A percentile compares a stretch with the other conserved stretches of the same genome.
These are phyloP conservation scores for Flaveria robusta DNA, from an alignment of 129 eudicot genomes.

Conservation along the genomic window DNA sequence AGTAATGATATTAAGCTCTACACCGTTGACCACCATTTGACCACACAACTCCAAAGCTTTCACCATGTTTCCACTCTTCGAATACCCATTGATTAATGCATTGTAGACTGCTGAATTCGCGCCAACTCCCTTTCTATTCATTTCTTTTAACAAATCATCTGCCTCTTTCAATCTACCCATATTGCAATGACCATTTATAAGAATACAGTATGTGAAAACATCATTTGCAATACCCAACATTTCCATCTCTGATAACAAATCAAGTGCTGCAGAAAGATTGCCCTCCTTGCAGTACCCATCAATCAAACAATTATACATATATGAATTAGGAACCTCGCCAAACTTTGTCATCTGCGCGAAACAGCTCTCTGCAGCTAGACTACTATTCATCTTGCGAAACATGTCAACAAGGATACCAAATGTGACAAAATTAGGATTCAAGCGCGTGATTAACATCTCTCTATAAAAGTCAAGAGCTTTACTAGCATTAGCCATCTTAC, in stretches of 20 bases:
- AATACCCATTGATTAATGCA: constrained; percentile 61
- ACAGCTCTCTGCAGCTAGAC: constrained; percentile 50
- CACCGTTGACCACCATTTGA: constrained; percentile 64
- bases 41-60: constrained; percentile 73
- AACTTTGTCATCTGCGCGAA: constrained; percentile 60
- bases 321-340: constrained; percentile 64
- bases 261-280: constrained; percentile 51
- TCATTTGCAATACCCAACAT: constrained; percentile 49
- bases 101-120: constrained; percentile 64
- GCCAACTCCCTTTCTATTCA: constrained; percentile 48
- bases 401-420: constrained; percentile 58
- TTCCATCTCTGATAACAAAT: constrained; percentile 59
- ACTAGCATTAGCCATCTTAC: constrained; percentile 50
- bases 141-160: constrained; percentile 43
- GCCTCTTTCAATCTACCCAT: constrained; percentile 64
- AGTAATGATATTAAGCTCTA: constrained; percentile 63
- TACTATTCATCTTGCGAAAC: constrained; percentile 54
- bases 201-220: constrained; percentile 64
- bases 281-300: constrained; percentile 61
- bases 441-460: constrained; percentile 47
- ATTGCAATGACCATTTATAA: constrained; percentile 62
- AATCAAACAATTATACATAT: constrained; percentile 66
- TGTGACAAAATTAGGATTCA: constrained; percentile 70
- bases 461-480: constrained; percentile 54
- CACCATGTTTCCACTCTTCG: constrained; percentile 58